Conservation (phyloP, 768 basidiomycete genomes). For the Psilocybe subaeruginosa region DNA sequence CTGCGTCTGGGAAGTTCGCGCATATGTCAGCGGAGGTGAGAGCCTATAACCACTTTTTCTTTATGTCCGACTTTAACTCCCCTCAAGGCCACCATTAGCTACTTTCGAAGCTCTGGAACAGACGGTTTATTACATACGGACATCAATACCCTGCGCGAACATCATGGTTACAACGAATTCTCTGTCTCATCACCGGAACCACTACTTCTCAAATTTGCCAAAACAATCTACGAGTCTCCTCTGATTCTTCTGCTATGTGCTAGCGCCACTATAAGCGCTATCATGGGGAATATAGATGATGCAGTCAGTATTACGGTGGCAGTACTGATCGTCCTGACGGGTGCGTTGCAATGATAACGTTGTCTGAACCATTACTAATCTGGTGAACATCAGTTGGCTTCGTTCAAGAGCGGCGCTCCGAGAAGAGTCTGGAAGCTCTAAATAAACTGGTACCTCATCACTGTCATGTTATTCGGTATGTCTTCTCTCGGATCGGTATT, state of each 20-base stretch:
- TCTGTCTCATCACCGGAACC: constrained; percentile 84
- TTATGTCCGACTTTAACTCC: constrained; percentile 8
- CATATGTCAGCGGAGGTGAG: constrained; percentile 67
- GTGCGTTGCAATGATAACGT: constrained; percentile 44
- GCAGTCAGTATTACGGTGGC: constrained; percentile 92
- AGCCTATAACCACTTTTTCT: constrained; percentile 12
- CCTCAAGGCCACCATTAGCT: constrained; percentile 69
- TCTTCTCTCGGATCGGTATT: constrained; percentile 25
- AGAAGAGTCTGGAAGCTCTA: constrained; percentile 91
- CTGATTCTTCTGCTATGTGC: constrained; percentile 89
- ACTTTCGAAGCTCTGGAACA: constrained; percentile 66
- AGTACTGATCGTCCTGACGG: constrained; percentile 90
- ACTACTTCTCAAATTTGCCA: constrained; percentile 83
- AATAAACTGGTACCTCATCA: constrained; percentile 98
- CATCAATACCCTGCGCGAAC: constrained; percentile 63
- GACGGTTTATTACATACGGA: constrained; percentile 66
- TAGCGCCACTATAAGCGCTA: constrained; percentile 84
- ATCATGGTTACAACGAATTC: constrained; percentile 94
- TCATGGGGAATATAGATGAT: constrained; percentile 97
- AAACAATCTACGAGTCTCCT: constrained; percentile 95
- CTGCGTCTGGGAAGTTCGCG: constrained; percentile 70
- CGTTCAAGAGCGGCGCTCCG: constrained; percentile 93
- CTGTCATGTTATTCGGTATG: constrained; percentile 81
- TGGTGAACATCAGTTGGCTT: constrained; percentile 71
- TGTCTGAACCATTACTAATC: constrained; percentile 3